Evolutionary conservation across 192 early-diverging fungal species (phyloP).

Genomic region (Gaertneriomyces sp.): DNA sequence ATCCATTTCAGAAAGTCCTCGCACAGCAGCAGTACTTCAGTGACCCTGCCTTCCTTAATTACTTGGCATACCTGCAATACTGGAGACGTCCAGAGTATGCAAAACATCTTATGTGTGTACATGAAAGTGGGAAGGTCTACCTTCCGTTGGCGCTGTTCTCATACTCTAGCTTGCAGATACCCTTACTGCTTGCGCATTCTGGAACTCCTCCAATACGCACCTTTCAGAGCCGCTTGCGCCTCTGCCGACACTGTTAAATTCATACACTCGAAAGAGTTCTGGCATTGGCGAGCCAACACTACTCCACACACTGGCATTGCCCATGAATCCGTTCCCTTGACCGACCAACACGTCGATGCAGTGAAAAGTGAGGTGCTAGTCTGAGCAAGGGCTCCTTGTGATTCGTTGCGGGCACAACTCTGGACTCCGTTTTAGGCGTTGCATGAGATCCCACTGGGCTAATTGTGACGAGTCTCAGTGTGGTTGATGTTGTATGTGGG

Average conservation of each 20-base stretch:
- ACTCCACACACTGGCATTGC: slow-evolving; percentile 32
- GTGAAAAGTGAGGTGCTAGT: too few relatives aligned
- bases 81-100: slow-evolving; percentile 89
- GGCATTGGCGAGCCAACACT: slow-evolving; percentile 55
- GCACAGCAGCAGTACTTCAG: slow-evolving; percentile 86
- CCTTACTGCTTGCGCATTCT: slow-evolving; percentile 85
- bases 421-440: too few relatives aligned
- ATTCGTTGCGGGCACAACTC: too few relatives aligned
- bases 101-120: slow-evolving; percentile 71
- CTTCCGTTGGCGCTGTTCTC: background rate
- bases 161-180: slow-evolving; percentile 52
- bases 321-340: too few relatives aligned
- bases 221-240: slow-evolving; percentile 74
- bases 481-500: too few relatives aligned
- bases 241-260: slow-evolving; percentile 67
- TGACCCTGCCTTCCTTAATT: slow-evolving; percentile 81
- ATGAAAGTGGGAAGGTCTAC: background rate
- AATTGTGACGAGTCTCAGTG: too few relatives aligned
- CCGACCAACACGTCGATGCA: too few relatives aligned
- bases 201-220: slow-evolving; percentile 74
- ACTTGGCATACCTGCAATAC: slow-evolving; percentile 86
- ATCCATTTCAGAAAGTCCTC: slow-evolving; percentile 42
- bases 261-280: slow-evolving; percentile 77
- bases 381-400: too few relatives aligned
- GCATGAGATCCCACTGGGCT: too few relatives aligned